Conservation (phyloP, 2,329 filamentous ascomycete genomes). For the Dendryphion nanum region DNA sequence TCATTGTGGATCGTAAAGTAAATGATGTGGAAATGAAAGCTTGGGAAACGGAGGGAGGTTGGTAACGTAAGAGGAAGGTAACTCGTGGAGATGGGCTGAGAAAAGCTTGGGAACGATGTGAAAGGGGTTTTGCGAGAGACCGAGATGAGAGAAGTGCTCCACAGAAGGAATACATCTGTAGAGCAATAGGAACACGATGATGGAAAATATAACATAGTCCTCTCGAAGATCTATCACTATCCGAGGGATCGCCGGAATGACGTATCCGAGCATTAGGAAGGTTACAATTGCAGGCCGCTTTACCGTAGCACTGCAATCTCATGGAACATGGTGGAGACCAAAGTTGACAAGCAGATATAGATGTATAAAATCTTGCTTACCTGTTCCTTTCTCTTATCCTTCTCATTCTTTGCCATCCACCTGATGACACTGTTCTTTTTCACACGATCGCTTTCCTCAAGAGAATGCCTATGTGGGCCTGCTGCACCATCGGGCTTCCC, state of each 20-base stretch:
- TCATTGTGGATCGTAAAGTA: slow-evolving; percentile 37
- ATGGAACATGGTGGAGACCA: not conserved
- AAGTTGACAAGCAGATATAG: not conserved
- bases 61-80: no score
- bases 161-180: no score
- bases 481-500: slow-evolving; percentile 68
- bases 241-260: no score
- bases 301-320: slow-evolving; percentile 1
- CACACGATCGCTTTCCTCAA: slow-evolving; percentile 73
- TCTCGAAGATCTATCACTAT: no score
- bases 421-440: slow-evolving; percentile 79
- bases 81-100: no score
- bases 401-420: slow-evolving; percentile 62
- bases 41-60: no score
- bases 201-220: no score
- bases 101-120: no score
- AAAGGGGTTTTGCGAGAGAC: no score
- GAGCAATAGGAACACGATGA: no score
- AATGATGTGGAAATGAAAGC: slow-evolving; percentile 1
- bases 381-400: slow-evolving; percentile 60
- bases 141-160: no score
- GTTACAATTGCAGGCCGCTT: not conserved
- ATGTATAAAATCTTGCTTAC: slow-evolving; percentile 23
- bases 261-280: no score
- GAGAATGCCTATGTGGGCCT: slow-evolving; percentile 71